Evolutionary conservation across 1,284 basidiomycete genomes (phyloP).

Genomic region (Cyathus pygmaeus): DNA sequence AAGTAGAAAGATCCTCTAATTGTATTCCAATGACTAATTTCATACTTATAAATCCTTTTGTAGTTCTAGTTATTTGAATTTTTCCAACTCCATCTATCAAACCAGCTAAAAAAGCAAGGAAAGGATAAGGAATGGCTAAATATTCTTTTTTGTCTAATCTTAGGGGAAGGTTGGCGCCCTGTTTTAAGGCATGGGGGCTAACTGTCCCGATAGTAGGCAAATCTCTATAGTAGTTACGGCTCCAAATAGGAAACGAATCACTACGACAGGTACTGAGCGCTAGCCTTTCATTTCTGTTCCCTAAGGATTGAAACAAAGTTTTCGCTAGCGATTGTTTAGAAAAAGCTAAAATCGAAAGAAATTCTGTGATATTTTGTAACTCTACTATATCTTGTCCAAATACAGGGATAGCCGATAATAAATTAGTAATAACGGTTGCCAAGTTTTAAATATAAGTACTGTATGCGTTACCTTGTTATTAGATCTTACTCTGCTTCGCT

Average conservation of each 20-base stretch:
- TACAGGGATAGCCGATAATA: not conserved
- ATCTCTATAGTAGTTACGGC: not conserved
- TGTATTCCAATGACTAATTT: not conserved
- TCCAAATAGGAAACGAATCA: no score
- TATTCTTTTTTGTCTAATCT: not conserved
- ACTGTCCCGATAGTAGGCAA: not conserved
- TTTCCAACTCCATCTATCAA: not conserved
- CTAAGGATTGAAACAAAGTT: no score
- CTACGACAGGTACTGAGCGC: no score
- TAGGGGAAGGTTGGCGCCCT: not conserved
- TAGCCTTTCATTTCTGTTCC: no score
- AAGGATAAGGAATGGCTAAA: not conserved
- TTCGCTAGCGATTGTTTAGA: no score
- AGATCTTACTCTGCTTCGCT: no score
- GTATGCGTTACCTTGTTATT: no score
- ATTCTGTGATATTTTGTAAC: not conserved
- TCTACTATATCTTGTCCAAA: not conserved
- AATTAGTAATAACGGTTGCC: not conserved
- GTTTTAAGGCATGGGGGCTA: not conserved
- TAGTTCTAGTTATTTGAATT: not conserved
- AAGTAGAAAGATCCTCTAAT: not conserved
- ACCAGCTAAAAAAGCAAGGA: not conserved
- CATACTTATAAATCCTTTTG: not conserved
- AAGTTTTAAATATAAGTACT: constrained; percentile 1
- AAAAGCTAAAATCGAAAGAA: no score